Evolutionary conservation across 371 early-diverging fungal species (phyloP), one percentile per base, ranked within the genome.

Genomic region (Rhizopus sp.): DNA sequence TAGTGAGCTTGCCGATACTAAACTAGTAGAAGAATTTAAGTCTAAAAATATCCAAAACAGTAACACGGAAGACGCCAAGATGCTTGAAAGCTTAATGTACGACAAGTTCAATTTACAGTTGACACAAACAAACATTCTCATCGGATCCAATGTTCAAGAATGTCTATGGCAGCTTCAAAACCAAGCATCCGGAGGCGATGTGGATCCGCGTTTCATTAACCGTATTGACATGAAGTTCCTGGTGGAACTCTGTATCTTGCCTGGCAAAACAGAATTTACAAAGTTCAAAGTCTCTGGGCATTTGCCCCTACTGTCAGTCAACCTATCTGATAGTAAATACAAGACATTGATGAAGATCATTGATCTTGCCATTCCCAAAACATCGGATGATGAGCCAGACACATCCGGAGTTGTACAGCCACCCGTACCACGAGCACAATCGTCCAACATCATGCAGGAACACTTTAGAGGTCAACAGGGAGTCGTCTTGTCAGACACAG

Each of bases 271-370:
- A 35, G 77, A 88, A 16, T 82, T 88, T 62, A 72, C 93, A 12
- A 78, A 82, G 37, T 74, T 89, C 38, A 86, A 88, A 38, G 64
- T 94, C 5, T 77, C 86, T 32, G 93, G 90, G 4, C 77, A 83
- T 8, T 59, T 94, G 35, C 92, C 93, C 0, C 61, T 86, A 7
- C 58, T 94, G 12, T 86, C 92, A 40, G 67, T 93, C 46, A 91
- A 86, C 60, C 67, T 94, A 23, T 92, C 93, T 0, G 90, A 93
- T 56, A 77, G 78, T 50, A 93, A 93, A 67, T 93, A 94, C 83
- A 88, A 85, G 59, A 80, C 82, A 4, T 64, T 92, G 38, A 93
- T 92, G 93, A 70, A 65, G 7, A 82, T 90, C 40, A 69, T 92
- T 30, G 92, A 93, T 54, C 66, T 84, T 7, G 50, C 74, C 15